Evolutionary conservation across 768 basidiomycete genomes (phyloP).

Genomic region (Mycena pura): DNA sequence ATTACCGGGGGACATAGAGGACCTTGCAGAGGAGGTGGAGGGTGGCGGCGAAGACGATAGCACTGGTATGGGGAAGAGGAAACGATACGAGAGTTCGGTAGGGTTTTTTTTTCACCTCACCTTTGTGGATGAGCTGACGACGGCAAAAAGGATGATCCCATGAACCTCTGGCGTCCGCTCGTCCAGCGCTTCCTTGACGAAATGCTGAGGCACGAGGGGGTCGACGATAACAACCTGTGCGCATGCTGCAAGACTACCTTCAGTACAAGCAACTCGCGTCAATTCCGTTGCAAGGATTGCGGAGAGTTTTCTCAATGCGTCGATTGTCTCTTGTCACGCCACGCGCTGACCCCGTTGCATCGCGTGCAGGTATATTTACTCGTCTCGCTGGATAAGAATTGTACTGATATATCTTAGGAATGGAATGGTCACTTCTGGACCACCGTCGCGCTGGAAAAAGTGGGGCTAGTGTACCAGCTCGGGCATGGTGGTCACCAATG

Average conservation of each 20-base stretch:
- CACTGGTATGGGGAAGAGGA: not conserved
- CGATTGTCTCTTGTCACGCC: not conserved
- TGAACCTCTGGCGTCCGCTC: not conserved
- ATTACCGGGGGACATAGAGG: not conserved
- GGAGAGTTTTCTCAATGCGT: not conserved
- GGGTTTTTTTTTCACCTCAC: not conserved
- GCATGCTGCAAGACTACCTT: not conserved
- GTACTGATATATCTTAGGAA: not conserved
- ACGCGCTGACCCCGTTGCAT: not conserved
- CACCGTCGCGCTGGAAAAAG: not conserved
- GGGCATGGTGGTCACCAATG: not conserved
- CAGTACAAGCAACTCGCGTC: no score
- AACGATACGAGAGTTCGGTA: not conserved
- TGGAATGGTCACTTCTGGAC: constrained; percentile 5
- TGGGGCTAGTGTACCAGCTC: constrained; percentile 4
- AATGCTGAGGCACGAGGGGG: not conserved
- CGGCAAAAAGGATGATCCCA: not conserved
- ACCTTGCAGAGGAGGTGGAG: not conserved
- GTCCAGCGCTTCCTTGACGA: not conserved
- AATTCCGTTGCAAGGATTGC: not conserved
- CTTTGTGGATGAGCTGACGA: not conserved
- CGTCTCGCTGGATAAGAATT: no score
- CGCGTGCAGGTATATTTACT: not conserved
- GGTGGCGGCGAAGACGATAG: not conserved
- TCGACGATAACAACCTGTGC: not conserved